Conservation (phyloP, 2,329 filamentous ascomycete species). For the Graphilbum fragrans region DNA sequence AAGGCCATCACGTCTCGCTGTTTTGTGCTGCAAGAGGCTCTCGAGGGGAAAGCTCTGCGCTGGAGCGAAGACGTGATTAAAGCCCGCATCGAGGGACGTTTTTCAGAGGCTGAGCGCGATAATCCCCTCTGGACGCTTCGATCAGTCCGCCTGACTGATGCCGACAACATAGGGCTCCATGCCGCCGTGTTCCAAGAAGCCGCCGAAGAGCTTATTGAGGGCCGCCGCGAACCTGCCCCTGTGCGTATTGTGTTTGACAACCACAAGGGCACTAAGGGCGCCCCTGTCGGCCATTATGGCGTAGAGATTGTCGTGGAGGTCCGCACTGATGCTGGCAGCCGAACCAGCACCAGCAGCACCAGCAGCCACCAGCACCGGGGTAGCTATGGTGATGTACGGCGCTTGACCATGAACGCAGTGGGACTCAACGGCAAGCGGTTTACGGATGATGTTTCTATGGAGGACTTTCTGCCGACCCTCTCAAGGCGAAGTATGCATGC, state of each 20-base stretch:
- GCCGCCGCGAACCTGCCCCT: constrained; percentile 54
- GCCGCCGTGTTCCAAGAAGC: constrained; percentile 64
- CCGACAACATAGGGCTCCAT: constrained; percentile 43
- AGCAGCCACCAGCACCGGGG: background rate
- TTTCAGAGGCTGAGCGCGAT: constrained; percentile 73
- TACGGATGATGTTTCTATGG: constrained; percentile 58
- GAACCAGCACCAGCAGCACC: constrained; percentile 27
- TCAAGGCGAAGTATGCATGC: constrained; percentile 53
- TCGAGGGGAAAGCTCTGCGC: constrained; percentile 65
- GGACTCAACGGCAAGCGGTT: constrained; percentile 61
- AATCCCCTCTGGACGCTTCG: constrained; percentile 70
- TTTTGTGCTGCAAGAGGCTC: constrained; percentile 61
- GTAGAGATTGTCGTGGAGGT: constrained; percentile 61
- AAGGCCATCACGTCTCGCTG: constrained; percentile 48
- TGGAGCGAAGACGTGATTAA: constrained; percentile 79
- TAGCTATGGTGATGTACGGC: constrained; percentile 26
- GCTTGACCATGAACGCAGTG: constrained; percentile 36
- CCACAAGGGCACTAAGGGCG: constrained; percentile 52
- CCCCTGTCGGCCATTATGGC: constrained; percentile 53
- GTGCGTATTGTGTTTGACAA: constrained; percentile 65
- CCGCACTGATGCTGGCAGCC: constrained; percentile 34
- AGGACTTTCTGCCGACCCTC: constrained; percentile 64
- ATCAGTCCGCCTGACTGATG: constrained; percentile 51
- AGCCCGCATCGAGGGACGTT: constrained; percentile 74
- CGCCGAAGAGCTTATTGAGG: constrained; percentile 47